Base-by-base conservation (phyloP, 371 early-diverging fungal species). In the Mucor plumbeus region DNA sequence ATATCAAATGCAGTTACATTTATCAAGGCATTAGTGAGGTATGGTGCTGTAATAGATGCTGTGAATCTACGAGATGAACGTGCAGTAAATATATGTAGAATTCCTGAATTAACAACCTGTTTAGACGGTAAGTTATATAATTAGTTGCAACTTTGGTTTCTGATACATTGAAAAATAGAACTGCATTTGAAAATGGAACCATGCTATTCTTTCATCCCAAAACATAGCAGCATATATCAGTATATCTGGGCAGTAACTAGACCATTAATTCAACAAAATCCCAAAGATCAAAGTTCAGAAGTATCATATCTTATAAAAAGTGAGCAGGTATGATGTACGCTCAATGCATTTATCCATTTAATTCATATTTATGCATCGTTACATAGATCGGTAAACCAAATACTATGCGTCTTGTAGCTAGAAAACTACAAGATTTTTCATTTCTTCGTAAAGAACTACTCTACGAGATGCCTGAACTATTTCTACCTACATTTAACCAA, bases 401-500 rank as follows among this genome's bases (percentile, higher is more conserved):
- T 7, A 69, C 75, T 14, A 79, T 82, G 61, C 65, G 66, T 14
- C 74, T 72, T 0, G 81, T 85, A 48, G 64, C 70, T 19, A 67
- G 86, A 55, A 74, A 70, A 14, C 31, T 83, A 36, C 74, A 85
- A 26, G 87, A 87, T 21, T 87, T 87, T 59, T 17, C 68, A 35
- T 74, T 83, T 31, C 54, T 87, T 17, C 67, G 81, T 7, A 69
- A 78, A 43, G 78, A 80, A 21, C 39, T 85, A 39, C 34, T 84
- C 7, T 65, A 80, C 13, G 85, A 86, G 64, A 53, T 67, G 21
- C 85, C 87, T 0, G 87, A 87, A 54, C 44, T 73, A 0, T 84
- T 83, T 47, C 71, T 87, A n/a, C 87, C 87, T 0, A 80, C 84
- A 1, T 72, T 87, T 10, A 64, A 73, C 13, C 64, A 77, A 17